phyloP scores from a whole-genome alignment of 2,329 filamentous ascomycete genomes.

The Claviceps fusiformis region DNA sequence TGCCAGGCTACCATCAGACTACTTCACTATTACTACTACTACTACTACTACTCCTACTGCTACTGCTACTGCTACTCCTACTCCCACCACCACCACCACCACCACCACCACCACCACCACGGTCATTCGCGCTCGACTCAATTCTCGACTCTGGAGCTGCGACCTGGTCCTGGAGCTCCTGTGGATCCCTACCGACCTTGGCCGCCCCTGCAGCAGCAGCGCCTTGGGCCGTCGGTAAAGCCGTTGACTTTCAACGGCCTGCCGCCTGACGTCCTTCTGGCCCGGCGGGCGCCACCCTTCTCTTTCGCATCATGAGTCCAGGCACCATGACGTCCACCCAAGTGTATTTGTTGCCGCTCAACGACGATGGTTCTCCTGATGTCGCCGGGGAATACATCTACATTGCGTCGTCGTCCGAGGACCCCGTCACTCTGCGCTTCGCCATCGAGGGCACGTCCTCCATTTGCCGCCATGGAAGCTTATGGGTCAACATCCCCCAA shows the following conservation, averaged over 20 bases:
- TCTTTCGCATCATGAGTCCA: constrained; percentile 37
- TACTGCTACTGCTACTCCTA: no score
- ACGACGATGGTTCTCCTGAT: constrained; percentile 84
- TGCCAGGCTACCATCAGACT: not conserved
- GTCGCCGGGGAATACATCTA: constrained; percentile 86
- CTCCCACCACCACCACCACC: no score
- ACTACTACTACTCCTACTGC: no score
- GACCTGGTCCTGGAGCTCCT: not conserved
- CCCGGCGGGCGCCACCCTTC: constrained; percentile 12
- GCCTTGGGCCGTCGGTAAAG: not conserved
- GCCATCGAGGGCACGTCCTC: constrained; percentile 90
- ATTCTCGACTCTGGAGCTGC: not conserved
- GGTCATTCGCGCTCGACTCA: no score
- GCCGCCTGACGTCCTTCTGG: constrained; percentile 3
- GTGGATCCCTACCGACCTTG: not conserved
- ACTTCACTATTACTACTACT: not conserved
- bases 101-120: no score
- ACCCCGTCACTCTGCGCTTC: constrained; percentile 74
- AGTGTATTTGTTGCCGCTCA: constrained; percentile 80
- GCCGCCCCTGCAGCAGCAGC: not conserved
- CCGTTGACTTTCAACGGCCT: not conserved
- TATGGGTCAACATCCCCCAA: constrained; percentile 92
- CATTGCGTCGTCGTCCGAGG: constrained; percentile 57
- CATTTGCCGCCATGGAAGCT: constrained; percentile 82
- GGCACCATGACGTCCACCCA: constrained; percentile 51